Evolutionary conservation across 352 stramenopile genomes (phyloP), one percentile per base, ranked within the genome.

Genomic region (Phytophthora brassicae): DNA sequence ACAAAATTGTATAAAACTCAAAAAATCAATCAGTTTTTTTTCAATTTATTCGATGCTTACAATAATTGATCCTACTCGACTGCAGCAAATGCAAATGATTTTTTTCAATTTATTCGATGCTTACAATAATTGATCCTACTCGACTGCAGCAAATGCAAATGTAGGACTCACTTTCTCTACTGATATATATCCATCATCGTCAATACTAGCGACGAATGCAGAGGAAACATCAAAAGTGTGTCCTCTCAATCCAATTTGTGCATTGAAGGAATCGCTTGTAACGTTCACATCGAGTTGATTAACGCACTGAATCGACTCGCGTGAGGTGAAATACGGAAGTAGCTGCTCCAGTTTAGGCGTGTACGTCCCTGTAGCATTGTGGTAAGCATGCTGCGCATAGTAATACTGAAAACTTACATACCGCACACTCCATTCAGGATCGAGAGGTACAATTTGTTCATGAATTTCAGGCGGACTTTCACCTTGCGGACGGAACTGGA

Each of bases 381-480:
- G 55, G 38, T 72, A 85, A 1, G 66, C 70, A 23, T 83, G 64
- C 38, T 91, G 82, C 2, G 82, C 79, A 46, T 91, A 88, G 51
- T 88, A 91, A 17, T 85, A 69, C 62, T 88, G 72, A 47, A 91
- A 91, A 16, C 62, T 71, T 2, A 79, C 52, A 28, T 79, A 89
- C 1, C 77, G 71, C 11, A 85, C 58, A 19, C 61, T 38, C 77
- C 78, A 91, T 53, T 79, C 56, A 5, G 58, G 66, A 44, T 89
- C 82, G 17, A 72, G 29, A 3, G 71, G 53, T 14, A 86, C 67
- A 16, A 51, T 20, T 3, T 57, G 16, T 17, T 60, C 44, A 20
- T 42, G 38, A 53, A 45, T 3, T 16, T 28, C 7, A 4, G 57
- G 48, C 4, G 52, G 63, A 3, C 8, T 51, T 36, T 78, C 61